These are phyloP conservation scores for Dendrocalamus sinicus DNA, from an alignment of 176 grass and related monocot genomes.

Conservation along the genomic window DNA sequence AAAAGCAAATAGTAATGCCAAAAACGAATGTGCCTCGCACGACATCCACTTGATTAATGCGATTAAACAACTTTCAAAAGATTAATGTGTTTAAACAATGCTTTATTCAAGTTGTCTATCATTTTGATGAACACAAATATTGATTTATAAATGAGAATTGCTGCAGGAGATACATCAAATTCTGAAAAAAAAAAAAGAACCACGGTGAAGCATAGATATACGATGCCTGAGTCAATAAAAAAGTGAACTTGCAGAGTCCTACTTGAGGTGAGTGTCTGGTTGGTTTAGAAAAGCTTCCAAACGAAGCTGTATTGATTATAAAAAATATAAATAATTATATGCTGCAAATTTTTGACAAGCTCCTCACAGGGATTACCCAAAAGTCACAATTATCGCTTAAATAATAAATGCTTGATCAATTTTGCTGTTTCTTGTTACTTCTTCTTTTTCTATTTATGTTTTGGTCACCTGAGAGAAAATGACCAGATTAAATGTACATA, in stretches of 20 bases:
- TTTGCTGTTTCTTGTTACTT: neutral
- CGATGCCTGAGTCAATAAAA: neutral
- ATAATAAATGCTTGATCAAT: neutral
- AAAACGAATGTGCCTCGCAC: neutral
- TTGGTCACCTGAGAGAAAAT: neutral
- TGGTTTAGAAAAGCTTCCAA: neutral
- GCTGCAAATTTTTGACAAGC: neutral
- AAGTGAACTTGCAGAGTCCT: neutral
- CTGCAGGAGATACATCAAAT: neutral
- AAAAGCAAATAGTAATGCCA: constrained; percentile 10
- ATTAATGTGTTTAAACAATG: neutral
- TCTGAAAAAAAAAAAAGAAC: neutral
- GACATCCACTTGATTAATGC: neutral
- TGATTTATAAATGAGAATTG: neutral
- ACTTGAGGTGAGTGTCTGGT: neutral
- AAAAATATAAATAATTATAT: neutral
- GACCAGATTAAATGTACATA: neutral
- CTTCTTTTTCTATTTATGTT: neutral
- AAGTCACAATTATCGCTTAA: neutral
- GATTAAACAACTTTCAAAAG: neutral
- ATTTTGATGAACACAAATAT: neutral
- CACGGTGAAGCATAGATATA: neutral
- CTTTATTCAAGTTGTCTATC: neutral
- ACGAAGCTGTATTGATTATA: neutral
- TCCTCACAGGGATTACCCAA: neutral